phyloP scores from a whole-genome alignment of 768 basidiomycete genomes.

The Lactarius hengduanensis region DNA sequence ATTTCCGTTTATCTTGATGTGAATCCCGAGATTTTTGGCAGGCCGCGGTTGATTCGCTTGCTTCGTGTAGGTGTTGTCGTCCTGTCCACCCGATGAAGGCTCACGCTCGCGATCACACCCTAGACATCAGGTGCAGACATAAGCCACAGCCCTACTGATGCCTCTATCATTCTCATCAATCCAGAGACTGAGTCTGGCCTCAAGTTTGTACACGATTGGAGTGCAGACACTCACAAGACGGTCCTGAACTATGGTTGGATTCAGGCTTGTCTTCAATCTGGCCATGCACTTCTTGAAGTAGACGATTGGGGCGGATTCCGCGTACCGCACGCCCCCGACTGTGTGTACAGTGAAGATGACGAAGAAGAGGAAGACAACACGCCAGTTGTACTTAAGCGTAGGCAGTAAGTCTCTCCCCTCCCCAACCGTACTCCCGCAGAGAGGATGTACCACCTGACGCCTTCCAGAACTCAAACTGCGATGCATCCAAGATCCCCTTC shows the following conservation, averaged over 20 bases:
- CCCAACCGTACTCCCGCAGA: background rate
- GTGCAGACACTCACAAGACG: conserved; percentile 45
- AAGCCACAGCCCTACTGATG: conserved; percentile 48
- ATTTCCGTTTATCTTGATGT: conserved; percentile 59
- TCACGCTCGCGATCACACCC: background rate
- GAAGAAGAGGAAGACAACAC: conserved; percentile 9
- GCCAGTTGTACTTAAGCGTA: background rate
- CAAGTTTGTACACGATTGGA: conserved; percentile 60
- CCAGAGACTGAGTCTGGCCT: conserved; percentile 49
- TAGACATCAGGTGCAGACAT: conserved; percentile 59
- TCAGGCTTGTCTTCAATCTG: conserved; percentile 43
- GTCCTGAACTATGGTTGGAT: conserved; percentile 58
- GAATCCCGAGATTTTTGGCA: conserved; percentile 44
- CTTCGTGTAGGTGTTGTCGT: conserved; percentile 24
- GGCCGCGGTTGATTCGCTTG: conserved; percentile 50
- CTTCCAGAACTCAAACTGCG: background rate
- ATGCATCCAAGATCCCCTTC: conserved; percentile 8
- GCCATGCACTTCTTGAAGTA: conserved; percentile 44
- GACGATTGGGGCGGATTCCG: conserved; percentile 52
- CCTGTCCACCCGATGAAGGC: background rate
- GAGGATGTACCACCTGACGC: no score
- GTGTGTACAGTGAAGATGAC: conserved; percentile 20
- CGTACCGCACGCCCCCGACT: conserved; percentile 29
- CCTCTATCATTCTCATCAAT: conserved; percentile 61
- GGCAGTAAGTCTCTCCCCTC: background rate